Conservation (phyloP, 768 basidiomycete genomes). For the Termitomyces sp. region DNA sequence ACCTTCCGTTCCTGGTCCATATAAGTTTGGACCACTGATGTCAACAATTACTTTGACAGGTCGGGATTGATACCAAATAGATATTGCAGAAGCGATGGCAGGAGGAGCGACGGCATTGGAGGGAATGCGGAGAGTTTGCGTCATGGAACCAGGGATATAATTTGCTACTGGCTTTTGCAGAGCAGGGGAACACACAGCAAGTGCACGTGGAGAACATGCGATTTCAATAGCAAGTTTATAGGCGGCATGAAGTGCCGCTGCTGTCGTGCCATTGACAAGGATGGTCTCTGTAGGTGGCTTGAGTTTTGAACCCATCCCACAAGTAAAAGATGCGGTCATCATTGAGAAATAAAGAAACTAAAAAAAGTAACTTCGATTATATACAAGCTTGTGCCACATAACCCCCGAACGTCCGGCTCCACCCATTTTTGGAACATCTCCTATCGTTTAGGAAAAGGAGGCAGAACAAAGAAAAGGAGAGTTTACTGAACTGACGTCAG, state of each 20-base stretch:
- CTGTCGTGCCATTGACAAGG: not conserved
- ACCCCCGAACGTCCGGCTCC: not conserved
- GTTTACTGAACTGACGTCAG: not conserved
- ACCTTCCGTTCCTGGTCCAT: not conserved
- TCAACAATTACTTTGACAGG: not conserved
- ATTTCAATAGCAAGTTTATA: not conserved
- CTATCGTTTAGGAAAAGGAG: not conserved
- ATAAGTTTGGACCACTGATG: not conserved
- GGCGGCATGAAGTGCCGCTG: not conserved
- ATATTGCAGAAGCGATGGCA: not conserved
- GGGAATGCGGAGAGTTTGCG: not conserved
- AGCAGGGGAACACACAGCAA: not conserved
- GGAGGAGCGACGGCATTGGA: not conserved
- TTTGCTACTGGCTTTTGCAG: not conserved
- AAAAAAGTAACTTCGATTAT: not conserved
- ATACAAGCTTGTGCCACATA: not conserved
- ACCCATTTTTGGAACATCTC: not conserved
- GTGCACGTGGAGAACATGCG: not conserved
- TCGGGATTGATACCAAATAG: not conserved
- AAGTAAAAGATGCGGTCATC: not conserved
- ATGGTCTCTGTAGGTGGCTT: not conserved
- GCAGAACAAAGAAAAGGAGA: not conserved
- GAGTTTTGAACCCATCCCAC: not conserved
- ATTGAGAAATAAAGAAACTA: not conserved
- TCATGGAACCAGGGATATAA: not conserved